A percentile compares a stretch with the other conserved stretches of the same genome.
These are phyloP conservation scores for Rubia peregrina DNA, from an alignment of 305 asterid genomes.

Conservation along the genomic window DNA sequence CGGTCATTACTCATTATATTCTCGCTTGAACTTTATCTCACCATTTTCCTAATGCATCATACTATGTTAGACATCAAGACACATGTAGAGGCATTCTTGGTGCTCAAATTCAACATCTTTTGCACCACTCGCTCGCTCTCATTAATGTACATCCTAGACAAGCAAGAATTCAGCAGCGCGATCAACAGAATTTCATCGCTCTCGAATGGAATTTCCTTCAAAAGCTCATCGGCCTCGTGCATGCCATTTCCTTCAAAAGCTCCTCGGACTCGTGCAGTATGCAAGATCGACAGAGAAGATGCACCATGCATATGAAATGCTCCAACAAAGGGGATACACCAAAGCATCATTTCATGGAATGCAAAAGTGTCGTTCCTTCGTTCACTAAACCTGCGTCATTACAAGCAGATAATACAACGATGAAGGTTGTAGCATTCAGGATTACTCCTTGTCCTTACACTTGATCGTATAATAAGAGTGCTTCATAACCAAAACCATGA, in stretches of 20 bases:
- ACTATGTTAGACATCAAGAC: slow-evolving; percentile 69
- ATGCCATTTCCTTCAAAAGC: slow-evolving; percentile 41
- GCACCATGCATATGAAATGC: slow-evolving; percentile 67
- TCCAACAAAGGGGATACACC: slow-evolving; percentile 46
- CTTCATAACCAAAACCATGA: slow-evolving; percentile 51
- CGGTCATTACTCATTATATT: slow-evolving; percentile 21
- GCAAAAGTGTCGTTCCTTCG: slow-evolving; percentile 45
- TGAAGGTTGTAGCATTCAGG: slow-evolving; percentile 74
- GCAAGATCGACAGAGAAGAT: slow-evolving; percentile 67
- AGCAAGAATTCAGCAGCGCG: slow-evolving; percentile 57
- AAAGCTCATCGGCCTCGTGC: slow-evolving; percentile 46
- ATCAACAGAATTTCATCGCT: slow-evolving; percentile 44
- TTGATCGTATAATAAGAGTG: slow-evolving; percentile 37
- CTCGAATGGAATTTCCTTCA: slow-evolving; percentile 42
- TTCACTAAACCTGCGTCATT: slow-evolving; percentile 43
- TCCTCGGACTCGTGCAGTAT: slow-evolving; percentile 62
- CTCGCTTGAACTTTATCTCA: slow-evolving; percentile 45
- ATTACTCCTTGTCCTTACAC: slow-evolving; percentile 39
- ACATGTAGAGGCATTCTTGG: slow-evolving; percentile 33
- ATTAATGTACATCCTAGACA: slow-evolving; percentile 55
- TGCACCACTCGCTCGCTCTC: slow-evolving; percentile 44
- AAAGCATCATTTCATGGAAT: slow-evolving; percentile 37
- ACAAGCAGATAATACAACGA: slow-evolving; percentile 62
- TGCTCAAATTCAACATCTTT: slow-evolving; percentile 37
- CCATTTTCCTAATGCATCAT: slow-evolving; percentile 64